Evolutionary conservation across 2,329 filamentous ascomycete genomes (phyloP).

Genomic region (Trichoderma oligosporum): DNA sequence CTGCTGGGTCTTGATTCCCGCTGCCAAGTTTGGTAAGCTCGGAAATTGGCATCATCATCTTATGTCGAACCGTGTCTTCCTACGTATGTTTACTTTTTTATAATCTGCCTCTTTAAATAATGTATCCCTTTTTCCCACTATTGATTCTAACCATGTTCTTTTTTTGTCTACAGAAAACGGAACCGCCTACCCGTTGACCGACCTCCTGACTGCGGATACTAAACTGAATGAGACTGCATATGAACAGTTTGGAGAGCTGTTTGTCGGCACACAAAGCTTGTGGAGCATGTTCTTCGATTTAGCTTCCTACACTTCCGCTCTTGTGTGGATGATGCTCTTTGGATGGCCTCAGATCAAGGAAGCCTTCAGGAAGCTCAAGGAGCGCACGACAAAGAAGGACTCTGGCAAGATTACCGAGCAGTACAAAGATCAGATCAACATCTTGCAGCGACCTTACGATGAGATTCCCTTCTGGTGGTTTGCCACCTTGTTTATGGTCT

Average conservation of each 20-base stretch:
- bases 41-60: conserved; percentile 49
- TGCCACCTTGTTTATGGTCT: conserved; percentile 44
- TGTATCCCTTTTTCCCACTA: no score
- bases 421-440: conserved; percentile 56
- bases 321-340: conserved; percentile 57
- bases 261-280: conserved; percentile 54
- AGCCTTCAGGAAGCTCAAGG: conserved; percentile 43
- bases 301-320: conserved; percentile 54
- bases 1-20: conserved; percentile 56
- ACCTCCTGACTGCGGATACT: conserved; percentile 33
- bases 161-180: conserved; percentile 27
- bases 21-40: conserved; percentile 55
- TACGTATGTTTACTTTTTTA: conserved; percentile 26
- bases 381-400: conserved; percentile 32
- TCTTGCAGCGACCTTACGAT: conserved; percentile 53
- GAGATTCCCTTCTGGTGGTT: conserved; percentile 61
- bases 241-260: conserved; percentile 49
- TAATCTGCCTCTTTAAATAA: neutral
- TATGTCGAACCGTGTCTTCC: conserved; percentile 56
- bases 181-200: conserved; percentile 33
- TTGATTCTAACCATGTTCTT: no score
- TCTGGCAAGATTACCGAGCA: conserved; percentile 47
- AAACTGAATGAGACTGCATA: conserved; percentile 48
- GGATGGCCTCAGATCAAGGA: conserved; percentile 46
- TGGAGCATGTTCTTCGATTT: conserved; percentile 61